phyloP scores from a whole-genome alignment of 352 stramenopile species.

The Halophytophthora batemanensis region DNA sequence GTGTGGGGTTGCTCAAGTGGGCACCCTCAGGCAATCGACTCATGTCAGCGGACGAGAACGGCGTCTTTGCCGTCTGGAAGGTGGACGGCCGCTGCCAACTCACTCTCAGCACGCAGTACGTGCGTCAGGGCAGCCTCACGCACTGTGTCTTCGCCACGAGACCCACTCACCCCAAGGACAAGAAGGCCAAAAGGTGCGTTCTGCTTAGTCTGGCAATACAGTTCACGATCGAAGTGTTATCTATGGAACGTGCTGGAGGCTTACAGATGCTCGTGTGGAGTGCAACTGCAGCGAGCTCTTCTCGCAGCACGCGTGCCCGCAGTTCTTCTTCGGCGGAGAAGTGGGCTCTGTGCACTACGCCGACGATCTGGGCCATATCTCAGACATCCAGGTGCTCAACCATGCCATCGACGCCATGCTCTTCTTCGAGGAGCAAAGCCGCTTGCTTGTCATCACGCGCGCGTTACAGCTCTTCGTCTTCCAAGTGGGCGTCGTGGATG shows the following conservation, averaged over 20 bases:
- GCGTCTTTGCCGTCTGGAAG: conserved; percentile 84
- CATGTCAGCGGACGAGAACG: conserved; percentile 87
- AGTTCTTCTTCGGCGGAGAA: conserved; percentile 94
- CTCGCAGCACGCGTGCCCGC: conserved; percentile 56
- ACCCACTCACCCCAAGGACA: conserved; percentile 33
- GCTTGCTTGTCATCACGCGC: conserved; percentile 90
- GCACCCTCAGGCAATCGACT: conserved; percentile 83
- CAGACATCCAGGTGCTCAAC: conserved; percentile 84
- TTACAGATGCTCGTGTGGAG: not conserved
- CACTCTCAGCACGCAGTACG: conserved; percentile 79
- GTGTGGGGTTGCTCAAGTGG: conserved; percentile 87
- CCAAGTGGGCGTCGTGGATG: conserved; percentile 74
- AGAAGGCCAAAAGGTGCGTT: conserved; percentile 37
- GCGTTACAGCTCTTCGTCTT: conserved; percentile 88
- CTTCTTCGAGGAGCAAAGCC: conserved; percentile 79
- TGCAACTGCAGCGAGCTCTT: conserved; percentile 37
- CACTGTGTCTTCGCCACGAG: conserved; percentile 83
- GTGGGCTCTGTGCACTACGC: conserved; percentile 88
- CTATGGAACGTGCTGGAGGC: not conserved
- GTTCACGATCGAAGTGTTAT: not conserved
- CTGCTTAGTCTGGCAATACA: not conserved
- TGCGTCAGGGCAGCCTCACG: conserved; percentile 82
- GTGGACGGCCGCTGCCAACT: conserved; percentile 79
- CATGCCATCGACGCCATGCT: conserved; percentile 89
- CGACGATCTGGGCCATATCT: conserved; percentile 91